Base-by-base conservation (phyloP, 2,329 filamentous ascomycete species). In the Stylonectria norvegica region DNA sequence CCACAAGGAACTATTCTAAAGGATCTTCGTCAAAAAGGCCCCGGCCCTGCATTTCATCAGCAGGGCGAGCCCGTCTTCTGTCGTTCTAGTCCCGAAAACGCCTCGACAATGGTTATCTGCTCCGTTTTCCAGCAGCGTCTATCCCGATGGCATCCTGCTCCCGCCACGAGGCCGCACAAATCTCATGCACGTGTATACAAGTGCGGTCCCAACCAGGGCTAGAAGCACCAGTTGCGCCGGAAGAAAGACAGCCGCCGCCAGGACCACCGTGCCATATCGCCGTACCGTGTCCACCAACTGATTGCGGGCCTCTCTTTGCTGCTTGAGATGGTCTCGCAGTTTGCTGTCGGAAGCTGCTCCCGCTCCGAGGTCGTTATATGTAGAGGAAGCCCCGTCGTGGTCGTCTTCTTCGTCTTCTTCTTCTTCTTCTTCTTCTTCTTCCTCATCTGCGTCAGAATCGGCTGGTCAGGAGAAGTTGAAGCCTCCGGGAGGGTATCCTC, bases 391-490 rank as follows among this genome's bases (percentile, higher is more conserved):
- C 39, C 17, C 50, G 17, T 51, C 45, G 23, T 53, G 48, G 20
- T 46, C 47, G 30, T 44, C 40, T 23, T 42, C 45, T 29, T 47
- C 43, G 29, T 43, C 43, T 34, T 52, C 34, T 30, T 41, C 38
- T 20, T 31, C 37, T 27, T 47, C 47, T 36, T 56, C 50, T 8
- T 57, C 52, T 30, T 58, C 54, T 23, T 54, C 55, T 41, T 54
- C 47, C 27, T 48, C 51, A 36, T 48, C 45, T 36, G 63, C 56
- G 34, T 60, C 58, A 35, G 58, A 56, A 40, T 64, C 68, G 64
- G 68, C 48, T 69, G 69, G 72, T 75, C 72, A 76, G 59, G 67
- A 68, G 58, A 69, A 76, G 42, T 71, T 61, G 52, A 62, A 66
- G 29, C 64, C 56, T 20, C 56, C 62, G 9, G 58, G 54, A 8